phyloP scores from a whole-genome alignment of 441 rosid species.

The Jatropha multifida region DNA sequence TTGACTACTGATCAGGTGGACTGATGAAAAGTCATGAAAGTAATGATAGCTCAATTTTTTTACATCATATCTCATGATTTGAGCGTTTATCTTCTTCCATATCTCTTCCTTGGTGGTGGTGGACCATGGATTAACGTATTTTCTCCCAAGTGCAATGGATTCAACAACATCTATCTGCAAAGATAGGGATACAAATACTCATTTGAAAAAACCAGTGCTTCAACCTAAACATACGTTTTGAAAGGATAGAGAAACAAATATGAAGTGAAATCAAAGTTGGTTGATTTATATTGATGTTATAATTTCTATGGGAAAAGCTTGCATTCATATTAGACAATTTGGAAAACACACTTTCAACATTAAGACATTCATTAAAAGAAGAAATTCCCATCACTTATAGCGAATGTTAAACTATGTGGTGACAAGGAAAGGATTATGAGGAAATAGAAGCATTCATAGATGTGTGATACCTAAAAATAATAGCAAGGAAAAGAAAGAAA shows the following conservation, averaged over 20 bases:
- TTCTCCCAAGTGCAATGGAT: slow-evolving; percentile 21
- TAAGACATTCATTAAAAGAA: neutral
- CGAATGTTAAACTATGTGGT: slow-evolving; percentile 1
- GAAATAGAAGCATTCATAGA: neutral
- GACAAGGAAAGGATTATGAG: neutral
- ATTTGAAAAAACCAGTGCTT: slow-evolving; percentile 7
- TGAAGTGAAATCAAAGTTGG: neutral
- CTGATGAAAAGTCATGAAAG: slow-evolving; percentile 15
- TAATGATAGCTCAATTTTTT: slow-evolving; percentile 19
- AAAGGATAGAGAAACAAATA: neutral
- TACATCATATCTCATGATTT: slow-evolving; percentile 59
- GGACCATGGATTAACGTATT: slow-evolving; percentile 68
- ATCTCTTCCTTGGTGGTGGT: slow-evolving; percentile 48
- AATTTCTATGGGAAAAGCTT: neutral
- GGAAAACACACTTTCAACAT: neutral
- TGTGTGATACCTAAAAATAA: slow-evolving; percentile 1
- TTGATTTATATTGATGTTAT: neutral
- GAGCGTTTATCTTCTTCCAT: slow-evolving; percentile 49
- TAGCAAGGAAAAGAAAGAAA: neutral
- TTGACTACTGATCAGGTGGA: slow-evolving; percentile 14
- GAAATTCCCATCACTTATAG: neutral
- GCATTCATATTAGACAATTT: neutral
- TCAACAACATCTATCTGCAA: slow-evolving; percentile 47
- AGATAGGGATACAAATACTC: neutral
- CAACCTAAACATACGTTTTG: neutral